Base-by-base conservation (phyloP, 2,329 filamentous ascomycete species). In the Blastomyces emzantsi region DNA sequence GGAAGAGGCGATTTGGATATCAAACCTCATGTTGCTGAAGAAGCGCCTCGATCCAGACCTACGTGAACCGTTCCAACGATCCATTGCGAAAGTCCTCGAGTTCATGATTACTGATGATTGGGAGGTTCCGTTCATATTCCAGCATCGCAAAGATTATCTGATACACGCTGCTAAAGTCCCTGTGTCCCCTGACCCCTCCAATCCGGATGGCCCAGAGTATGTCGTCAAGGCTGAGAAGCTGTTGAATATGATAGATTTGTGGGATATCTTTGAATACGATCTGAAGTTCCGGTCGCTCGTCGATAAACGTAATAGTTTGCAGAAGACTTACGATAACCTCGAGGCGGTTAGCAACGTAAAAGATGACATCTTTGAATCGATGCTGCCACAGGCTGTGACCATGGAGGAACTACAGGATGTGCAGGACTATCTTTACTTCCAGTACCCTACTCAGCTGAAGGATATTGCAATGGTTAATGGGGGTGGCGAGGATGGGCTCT, bases 361-460 rank as follows among this genome's bases (percentile, higher is more conserved):
- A 30, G 94, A 97, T 71, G 73, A 81, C 1, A 87, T 90, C 63
- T 86, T 97, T 51, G 89, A 93, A 56, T 87, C 92, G 68, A 87
- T 97, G 82, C 83, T 94, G n/a, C 82, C 84, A 0, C 82, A 86
- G 64, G 92, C 92, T 2, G 85, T 85, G 4, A 93, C 89, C 0
- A 92, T 97, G 82, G 94, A 99, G 73, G 94, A 99, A 73, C 82
- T 99, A 22, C 94, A 99, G 73, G 94, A 99, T 74, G 78, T 99
- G 28, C 93, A 97, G 73, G 94, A 99, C 72, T 97, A 97, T 70
- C 80, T 97, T 62, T 92, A 97, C 72, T 99, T 99, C 76, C 89
- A 92, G 71, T 97, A 97, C 70, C 86, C 90, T 4, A 81, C 86
- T 2, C 87, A 96, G 73, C 81, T 97, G 59, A 93, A 90, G 73